Conservation (phyloP, 2,329 filamentous ascomycete genomes). For the Cercospora sesami region DNA sequence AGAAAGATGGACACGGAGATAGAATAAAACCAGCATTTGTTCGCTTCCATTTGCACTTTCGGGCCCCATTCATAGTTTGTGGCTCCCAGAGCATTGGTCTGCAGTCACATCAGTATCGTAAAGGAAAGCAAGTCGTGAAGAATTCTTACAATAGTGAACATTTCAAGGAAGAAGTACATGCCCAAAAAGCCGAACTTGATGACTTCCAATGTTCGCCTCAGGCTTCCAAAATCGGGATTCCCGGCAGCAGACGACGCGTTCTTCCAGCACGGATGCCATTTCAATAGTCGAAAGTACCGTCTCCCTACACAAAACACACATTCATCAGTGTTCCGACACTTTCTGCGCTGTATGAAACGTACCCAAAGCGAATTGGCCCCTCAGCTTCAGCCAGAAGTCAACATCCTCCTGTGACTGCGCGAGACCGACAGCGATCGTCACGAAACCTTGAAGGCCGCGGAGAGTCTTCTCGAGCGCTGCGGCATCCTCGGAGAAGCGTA, state of each 20-base stretch:
- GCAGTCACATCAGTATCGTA: neutral
- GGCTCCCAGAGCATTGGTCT: conserved; percentile 53
- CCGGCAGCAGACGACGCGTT: conserved; percentile 33
- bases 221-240: conserved; percentile 11
- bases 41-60: conserved; percentile 59
- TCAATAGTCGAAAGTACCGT: conserved; percentile 67
- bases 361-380: conserved; percentile 48
- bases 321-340: conserved; percentile 9
- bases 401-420: conserved; percentile 37
- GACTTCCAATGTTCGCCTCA: conserved; percentile 53
- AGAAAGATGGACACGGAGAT: conserved; percentile 54
- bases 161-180: conserved; percentile 68
- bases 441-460: conserved; percentile 55
- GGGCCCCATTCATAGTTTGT: conserved; percentile 47
- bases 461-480: conserved; percentile 63
- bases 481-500: conserved; percentile 36
- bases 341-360: conserved; percentile 16
- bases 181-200: conserved; percentile 61
- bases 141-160: conserved; percentile 56
- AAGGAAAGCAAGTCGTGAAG: neutral
- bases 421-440: conserved; percentile 41
- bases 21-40: conserved; percentile 69
- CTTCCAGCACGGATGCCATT: conserved; percentile 44
- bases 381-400: conserved; percentile 41
- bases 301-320: conserved; percentile 45